A percentile compares a stretch with the other conserved stretches of the same genome.
Evolutionary conservation across 1,284 basidiomycete genomes (phyloP).

Genomic region (Cryptococcus sp.): DNA sequence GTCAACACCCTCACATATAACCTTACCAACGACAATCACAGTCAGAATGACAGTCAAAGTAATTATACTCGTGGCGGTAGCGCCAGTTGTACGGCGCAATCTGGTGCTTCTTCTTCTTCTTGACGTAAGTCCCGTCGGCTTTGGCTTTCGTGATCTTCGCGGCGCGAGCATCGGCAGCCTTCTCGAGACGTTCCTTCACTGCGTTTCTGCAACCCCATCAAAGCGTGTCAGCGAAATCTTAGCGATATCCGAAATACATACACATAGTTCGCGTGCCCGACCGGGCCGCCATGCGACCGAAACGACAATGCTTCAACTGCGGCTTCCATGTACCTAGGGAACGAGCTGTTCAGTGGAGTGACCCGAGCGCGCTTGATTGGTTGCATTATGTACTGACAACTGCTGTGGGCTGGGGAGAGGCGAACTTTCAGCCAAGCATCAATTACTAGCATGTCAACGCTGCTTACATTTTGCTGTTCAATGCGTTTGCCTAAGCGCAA

Average conservation of each 20-base stretch:
- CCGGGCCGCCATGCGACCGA: slow-evolving; percentile 28
- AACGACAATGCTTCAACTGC: slow-evolving; percentile 32
- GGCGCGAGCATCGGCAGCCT: neutral
- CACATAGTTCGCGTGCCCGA: slow-evolving; percentile 22
- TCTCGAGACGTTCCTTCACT: neutral
- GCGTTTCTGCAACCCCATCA: neutral
- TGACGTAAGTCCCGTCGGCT: slow-evolving; percentile 16
- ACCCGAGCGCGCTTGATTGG: neutral
- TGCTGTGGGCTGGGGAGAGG: slow-evolving; percentile 12
- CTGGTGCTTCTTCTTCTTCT: slow-evolving; percentile 7
- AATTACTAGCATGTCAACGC: neutral
- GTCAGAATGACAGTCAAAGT: neutral
- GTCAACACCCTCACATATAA: neutral
- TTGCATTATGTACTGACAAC: slow-evolving; percentile 6
- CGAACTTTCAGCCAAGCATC: neutral
- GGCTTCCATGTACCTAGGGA: slow-evolving; percentile 13
- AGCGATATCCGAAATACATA: slow-evolving; percentile 8
- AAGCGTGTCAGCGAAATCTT: neutral
- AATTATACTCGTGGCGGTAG: neutral
- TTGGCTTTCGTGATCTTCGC: slow-evolving; percentile 19
- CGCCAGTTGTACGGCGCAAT: slow-evolving; percentile 7
- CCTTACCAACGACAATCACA: neutral
- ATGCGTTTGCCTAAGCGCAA: slow-evolving; percentile 18
- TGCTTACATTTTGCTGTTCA: slow-evolving; percentile 22
- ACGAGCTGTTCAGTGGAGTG: neutral